phyloP scores from a whole-genome alignment of 2,329 filamentous ascomycete genomes.

The Aspergillus nomiae region DNA sequence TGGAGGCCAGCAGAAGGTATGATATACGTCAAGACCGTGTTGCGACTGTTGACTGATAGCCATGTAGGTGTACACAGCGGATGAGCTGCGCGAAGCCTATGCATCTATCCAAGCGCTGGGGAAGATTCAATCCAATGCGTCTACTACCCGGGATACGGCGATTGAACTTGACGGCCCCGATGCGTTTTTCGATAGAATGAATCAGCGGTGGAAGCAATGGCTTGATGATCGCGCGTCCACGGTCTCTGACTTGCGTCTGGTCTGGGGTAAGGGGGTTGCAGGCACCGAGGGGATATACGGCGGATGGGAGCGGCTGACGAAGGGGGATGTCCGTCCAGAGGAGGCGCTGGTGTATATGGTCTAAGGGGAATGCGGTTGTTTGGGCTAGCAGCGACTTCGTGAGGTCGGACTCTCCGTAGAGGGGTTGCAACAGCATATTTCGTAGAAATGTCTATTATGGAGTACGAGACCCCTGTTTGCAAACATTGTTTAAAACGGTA shows the following conservation, averaged over 20 bases:
- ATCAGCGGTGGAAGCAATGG: constrained; percentile 13
- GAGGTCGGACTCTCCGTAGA: background rate
- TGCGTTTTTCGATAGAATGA: constrained; percentile 4
- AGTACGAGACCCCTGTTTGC: background rate
- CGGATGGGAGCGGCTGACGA: constrained; percentile 8
- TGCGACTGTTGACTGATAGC: background rate
- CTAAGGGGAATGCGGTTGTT: background rate
- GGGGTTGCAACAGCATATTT: background rate
- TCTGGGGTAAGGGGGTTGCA: constrained; percentile 7
- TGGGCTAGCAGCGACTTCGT: background rate
- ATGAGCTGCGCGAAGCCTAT: constrained; percentile 1
- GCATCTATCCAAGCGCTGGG: constrained; percentile 4
- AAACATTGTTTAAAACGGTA: background rate
- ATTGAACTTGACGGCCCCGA: constrained; percentile 3
- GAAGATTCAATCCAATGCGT: constrained; percentile 16
- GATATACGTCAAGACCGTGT: background rate
- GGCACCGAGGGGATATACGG: constrained; percentile 9
- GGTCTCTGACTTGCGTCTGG: constrained; percentile 10
- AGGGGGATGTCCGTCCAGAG: constrained; percentile 7
- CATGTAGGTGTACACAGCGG: constrained; percentile 10
- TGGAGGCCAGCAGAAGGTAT: constrained; percentile 11
- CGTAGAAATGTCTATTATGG: background rate
- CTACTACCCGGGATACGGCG: constrained; percentile 8
- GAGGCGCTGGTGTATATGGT: constrained; percentile 14
- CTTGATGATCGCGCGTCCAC: constrained; percentile 1